Evolutionary conservation across 345 rosid genomes (phyloP), one percentile per base, ranked within the genome.

Genomic region (Excoecaria cochinchinensis): DNA sequence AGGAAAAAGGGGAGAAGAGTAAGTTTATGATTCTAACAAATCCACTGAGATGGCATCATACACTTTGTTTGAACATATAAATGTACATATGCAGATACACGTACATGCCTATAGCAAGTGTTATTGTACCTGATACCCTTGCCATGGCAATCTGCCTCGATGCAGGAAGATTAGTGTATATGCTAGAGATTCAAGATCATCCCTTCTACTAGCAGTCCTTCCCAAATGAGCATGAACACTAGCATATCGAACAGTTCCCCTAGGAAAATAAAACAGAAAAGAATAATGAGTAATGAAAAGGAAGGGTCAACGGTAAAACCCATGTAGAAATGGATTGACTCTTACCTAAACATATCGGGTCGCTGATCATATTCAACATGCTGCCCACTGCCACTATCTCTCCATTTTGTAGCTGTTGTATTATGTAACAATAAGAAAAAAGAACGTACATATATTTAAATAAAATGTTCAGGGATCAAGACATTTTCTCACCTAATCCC

Each of bases 141-240:
- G 83, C 83, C 83, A 80, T 61, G 83, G 83, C 83, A 80, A 60
- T 73, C 83, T 80, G 65, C 83, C 83, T 51, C 77, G 79, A 69
- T 80, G 80, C 17, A 80, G 77, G 58, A 80, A 80, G 67, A 80
- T 80, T 4, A 80, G 80, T 5, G 83, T 80, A 69, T 80, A 80
- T 24, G 83, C 80, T 25, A 80, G 74, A 67, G 83, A 80, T 76
- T 80, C 83, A 36, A 80, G 80, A 55, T 80, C 83, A 80, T 80
- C 83, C 59, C 83, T 76, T 71, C 83, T 55, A 38, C 83, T 80
- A 58, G 83, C 83, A 60, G 83, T 80, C 63, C 83, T 76, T 73
- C 83, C 83, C 67, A 80, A 73, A 63, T 80, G 83, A 61, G 83
- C 80, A 80, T 80, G 83, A 60, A 80, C 80, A 59, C 83, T 80